Percentiles rank a stretch among this genome's conserved stretches.
Evolutionary conservation across 2,329 filamentous ascomycete species (phyloP).

Genomic region (Mycosphaerella sp.): DNA sequence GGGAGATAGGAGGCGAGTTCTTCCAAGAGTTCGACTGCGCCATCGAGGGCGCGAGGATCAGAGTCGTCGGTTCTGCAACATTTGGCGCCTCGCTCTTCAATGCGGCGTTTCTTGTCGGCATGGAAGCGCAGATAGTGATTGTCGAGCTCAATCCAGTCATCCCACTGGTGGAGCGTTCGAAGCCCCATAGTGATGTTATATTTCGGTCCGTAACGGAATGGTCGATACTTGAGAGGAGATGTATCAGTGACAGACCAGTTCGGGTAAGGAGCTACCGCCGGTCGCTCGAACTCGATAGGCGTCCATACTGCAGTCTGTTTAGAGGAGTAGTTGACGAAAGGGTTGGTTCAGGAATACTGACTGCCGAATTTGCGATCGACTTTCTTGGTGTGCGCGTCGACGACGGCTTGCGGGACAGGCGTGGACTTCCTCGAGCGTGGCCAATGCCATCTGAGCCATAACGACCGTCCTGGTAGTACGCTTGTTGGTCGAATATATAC

Average conservation of each 20-base stretch:
- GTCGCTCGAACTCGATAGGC: constrained; percentile 53
- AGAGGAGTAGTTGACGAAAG: constrained; percentile 2
- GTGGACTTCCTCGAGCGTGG: constrained; percentile 45
- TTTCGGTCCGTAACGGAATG: constrained; percentile 65
- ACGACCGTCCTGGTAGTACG: neutral
- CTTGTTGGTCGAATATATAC: neutral
- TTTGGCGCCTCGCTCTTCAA: constrained; percentile 58
- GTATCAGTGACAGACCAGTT: constrained; percentile 63
- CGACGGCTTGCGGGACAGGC: constrained; percentile 15
- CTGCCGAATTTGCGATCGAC: constrained; percentile 43
- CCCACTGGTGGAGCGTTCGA: constrained; percentile 55
- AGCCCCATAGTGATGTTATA: constrained; percentile 74
- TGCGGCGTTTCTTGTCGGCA: constrained; percentile 61
- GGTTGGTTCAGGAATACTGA: constrained; percentile 26
- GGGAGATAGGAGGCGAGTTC: constrained; percentile 66
- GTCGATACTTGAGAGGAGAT: constrained; percentile 68
- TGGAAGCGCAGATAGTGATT: constrained; percentile 70
- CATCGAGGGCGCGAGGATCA: constrained; percentile 52
- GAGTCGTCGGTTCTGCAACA: constrained; percentile 64
- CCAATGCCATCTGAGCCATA: constrained; percentile 20
- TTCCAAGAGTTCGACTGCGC: constrained; percentile 67
- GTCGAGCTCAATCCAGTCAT: constrained; percentile 81
- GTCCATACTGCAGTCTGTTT: constrained; percentile 46
- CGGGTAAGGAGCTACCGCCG: constrained; percentile 55
- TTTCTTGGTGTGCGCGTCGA: constrained; percentile 30